Evolutionary conservation across 1,139 yeast species (phyloP).

Genomic region (Sugiyamaella neomexicana): DNA sequence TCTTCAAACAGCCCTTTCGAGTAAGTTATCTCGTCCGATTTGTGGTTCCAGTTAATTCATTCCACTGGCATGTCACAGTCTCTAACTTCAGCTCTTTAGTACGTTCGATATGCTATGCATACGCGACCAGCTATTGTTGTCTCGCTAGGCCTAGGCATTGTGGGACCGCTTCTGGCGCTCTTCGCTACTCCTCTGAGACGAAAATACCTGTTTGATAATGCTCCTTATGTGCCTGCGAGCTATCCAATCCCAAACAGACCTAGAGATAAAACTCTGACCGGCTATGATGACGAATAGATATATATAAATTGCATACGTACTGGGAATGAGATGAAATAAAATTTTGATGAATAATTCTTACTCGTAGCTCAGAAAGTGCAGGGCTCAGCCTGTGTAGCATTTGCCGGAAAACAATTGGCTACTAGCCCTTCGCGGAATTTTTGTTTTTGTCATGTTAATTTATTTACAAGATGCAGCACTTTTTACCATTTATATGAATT

Average conservation of each 20-base stretch:
- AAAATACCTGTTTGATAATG: constrained; percentile 65
- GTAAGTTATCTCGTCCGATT: constrained; percentile 20
- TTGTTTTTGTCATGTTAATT: not conserved
- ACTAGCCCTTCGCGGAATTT: too few relatives aligned
- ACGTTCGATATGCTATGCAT: constrained; percentile 78
- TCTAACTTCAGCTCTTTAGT: constrained; percentile 44
- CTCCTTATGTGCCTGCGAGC: constrained; percentile 63
- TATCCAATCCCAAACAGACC: constrained; percentile 54
- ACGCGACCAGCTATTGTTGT: constrained; percentile 76
- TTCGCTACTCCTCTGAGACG: constrained; percentile 70
- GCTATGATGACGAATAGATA: constrained; percentile 39
- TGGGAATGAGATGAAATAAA: constrained; percentile 2
- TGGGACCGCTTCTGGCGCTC: constrained; percentile 65
- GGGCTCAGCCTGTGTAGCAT: too few relatives aligned
- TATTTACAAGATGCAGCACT: constrained; percentile 13
- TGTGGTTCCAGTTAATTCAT: not conserved
- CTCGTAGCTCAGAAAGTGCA: too few relatives aligned
- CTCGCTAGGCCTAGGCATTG: constrained; percentile 63
- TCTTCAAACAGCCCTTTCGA: constrained; percentile 32
- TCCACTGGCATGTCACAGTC: not conserved
- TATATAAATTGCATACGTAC: constrained; percentile 7
- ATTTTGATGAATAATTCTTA: too few relatives aligned
- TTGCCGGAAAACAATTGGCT: too few relatives aligned
- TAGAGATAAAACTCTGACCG: constrained; percentile 37
- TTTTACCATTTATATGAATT: constrained; percentile 40